A percentile compares a stretch with the other conserved stretches of the same genome.
Conservation (phyloP, 129 eudicot species). For the Chrysanthemum makinoi region DNA sequence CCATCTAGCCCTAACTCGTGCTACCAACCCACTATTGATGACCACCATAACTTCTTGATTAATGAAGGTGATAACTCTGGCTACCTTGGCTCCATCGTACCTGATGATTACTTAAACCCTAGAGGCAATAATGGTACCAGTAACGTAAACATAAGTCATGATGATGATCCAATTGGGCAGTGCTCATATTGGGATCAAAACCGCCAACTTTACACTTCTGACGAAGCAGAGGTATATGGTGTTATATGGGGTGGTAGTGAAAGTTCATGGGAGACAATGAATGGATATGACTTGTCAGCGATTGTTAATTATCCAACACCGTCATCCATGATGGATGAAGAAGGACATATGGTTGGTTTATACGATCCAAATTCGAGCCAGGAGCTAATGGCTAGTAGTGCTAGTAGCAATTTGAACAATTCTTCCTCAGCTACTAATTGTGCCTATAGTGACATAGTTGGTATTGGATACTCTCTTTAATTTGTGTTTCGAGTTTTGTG, state of each 20-base stretch:
- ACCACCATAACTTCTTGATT: conserved; percentile 34
- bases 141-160: conserved; percentile 1
- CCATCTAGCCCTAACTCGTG: conserved; percentile 36
- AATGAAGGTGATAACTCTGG: conserved; percentile 66
- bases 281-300: conserved; percentile 56
- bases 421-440: conserved; percentile 36
- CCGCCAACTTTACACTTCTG: conserved; percentile 27
- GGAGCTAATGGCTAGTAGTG: conserved; percentile 26
- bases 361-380: conserved; percentile 28
- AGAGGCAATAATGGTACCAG: conserved; percentile 12
- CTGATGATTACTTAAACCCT: conserved; percentile 80
- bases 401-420: conserved; percentile 23
- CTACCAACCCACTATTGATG: conserved; percentile 38
- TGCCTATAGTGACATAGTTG: conserved; percentile 53
- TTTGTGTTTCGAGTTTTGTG: conserved; percentile 24
- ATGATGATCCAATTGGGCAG: conserved; percentile 16
- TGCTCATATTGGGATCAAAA: conserved; percentile 32
- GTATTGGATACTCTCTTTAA: conserved; percentile 51
- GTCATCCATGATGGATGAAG: conserved; percentile 31
- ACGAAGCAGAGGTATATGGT: conserved; percentile 25
- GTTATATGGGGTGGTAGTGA: conserved; percentile 49
- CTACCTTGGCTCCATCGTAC: conserved; percentile 84
- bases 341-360: conserved; percentile 34
- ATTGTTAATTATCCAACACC: conserved; percentile 39
- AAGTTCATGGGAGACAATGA: conserved; percentile 55